These are phyloP conservation scores for Westerdykella sp. DNA, from an alignment of 2,329 filamentous ascomycete species.

Conservation along the genomic window DNA sequence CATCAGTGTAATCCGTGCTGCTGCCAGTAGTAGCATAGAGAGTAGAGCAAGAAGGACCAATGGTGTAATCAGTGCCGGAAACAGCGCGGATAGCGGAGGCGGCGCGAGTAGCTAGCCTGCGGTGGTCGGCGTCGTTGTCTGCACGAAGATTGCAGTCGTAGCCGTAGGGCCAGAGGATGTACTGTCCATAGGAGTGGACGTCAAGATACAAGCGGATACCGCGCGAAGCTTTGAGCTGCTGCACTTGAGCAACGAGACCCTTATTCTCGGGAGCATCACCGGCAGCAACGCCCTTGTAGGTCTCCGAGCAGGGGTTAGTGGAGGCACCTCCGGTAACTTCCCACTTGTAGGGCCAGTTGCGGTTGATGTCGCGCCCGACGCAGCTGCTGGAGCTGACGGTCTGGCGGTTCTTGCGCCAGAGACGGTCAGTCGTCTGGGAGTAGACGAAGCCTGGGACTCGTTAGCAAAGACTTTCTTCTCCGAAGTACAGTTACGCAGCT, in stretches of 20 bases:
- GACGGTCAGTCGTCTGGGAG: constrained; percentile 34
- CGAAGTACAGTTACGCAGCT: neutral
- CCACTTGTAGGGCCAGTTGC: constrained; percentile 38
- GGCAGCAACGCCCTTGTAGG: constrained; percentile 30
- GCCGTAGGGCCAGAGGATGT: constrained; percentile 44
- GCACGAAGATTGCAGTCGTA: constrained; percentile 49
- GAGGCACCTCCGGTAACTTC: constrained; percentile 29
- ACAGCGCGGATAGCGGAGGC: constrained; percentile 51
- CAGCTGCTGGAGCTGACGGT: constrained; percentile 26
- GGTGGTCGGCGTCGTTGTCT: constrained; percentile 46
- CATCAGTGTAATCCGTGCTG: constrained; percentile 41
- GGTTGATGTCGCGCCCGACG: constrained; percentile 35
- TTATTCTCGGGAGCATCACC: constrained; percentile 31
- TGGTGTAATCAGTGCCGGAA: constrained; percentile 42
- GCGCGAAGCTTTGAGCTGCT: constrained; percentile 36
- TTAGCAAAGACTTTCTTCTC: constrained; percentile 1
- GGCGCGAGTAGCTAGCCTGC: constrained; percentile 44
- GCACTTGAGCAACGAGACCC: constrained; percentile 40
- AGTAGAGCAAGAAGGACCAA: constrained; percentile 51
- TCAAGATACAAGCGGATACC: constrained; percentile 58
- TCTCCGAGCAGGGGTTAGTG: constrained; percentile 34
- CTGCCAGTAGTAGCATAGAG: constrained; percentile 52
- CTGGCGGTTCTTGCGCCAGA: constrained; percentile 39
- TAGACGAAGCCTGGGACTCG: constrained; percentile 31
- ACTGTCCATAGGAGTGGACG: constrained; percentile 51